phyloP scores from a whole-genome alignment of 1,139 yeast species.

The Nakaseomyces delphensis region DNA sequence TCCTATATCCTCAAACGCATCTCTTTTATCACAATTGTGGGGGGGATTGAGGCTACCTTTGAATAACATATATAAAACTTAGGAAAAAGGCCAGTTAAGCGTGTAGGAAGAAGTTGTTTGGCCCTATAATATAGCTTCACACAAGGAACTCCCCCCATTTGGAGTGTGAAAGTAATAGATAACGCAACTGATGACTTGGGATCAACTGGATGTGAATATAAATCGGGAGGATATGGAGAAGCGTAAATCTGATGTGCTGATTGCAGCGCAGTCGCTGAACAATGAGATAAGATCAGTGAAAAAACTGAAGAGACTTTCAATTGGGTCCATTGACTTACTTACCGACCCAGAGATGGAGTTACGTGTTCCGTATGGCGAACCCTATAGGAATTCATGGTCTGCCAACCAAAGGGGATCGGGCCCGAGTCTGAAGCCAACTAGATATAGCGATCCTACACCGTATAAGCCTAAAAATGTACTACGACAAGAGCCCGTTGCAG shows the following conservation, averaged over 20 bases:
- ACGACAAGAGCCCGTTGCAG: not conserved
- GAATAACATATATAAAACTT: too few species aligned
- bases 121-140: too few species aligned
- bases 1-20: too few species aligned
- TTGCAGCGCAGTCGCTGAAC: slow-evolving; percentile 29
- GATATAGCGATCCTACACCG: slow-evolving; percentile 9
- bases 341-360: slow-evolving; percentile 27
- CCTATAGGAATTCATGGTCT: slow-evolving; percentile 15
- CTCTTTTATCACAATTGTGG: too few species aligned
- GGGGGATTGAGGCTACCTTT: too few species aligned
- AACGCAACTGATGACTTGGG: not conserved
- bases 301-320: slow-evolving; percentile 27
- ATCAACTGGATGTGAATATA: not conserved
- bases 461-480: not conserved
- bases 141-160: too few species aligned
- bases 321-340: slow-evolving; percentile 27
- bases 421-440: slow-evolving; percentile 8
- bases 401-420: too few species aligned
- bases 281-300: slow-evolving; percentile 26
- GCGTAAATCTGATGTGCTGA: slow-evolving; percentile 27
- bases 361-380: slow-evolving; percentile 1
- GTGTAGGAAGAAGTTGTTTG: too few species aligned
- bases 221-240: slow-evolving; percentile 10
- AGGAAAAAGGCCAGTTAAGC: too few species aligned
- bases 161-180: not conserved